A percentile compares a stretch with the other conserved stretches of the same genome.
phyloP scores from a whole-genome alignment of 257 asterid species.

The Jacaranda copaia region DNA sequence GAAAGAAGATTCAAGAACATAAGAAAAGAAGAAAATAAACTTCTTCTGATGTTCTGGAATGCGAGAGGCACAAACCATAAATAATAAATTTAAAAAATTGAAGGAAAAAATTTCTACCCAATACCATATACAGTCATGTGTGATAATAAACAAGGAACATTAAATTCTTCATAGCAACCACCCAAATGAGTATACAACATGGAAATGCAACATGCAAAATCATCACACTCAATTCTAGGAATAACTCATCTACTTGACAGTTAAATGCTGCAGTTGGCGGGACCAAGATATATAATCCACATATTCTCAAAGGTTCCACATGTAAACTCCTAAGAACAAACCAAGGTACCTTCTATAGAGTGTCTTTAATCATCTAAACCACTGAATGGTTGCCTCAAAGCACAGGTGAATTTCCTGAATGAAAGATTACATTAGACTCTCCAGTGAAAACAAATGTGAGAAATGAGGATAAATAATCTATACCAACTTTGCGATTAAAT shows the following conservation, averaged over 20 bases:
- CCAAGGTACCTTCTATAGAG: conserved; percentile 99
- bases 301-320: conserved; percentile 51
- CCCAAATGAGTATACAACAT: too few species aligned
- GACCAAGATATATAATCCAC: too few species aligned
- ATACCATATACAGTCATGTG: too few species aligned
- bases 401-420: conserved; percentile 83
- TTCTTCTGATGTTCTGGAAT: too few species aligned
- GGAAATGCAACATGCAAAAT: neutral
- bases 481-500: conserved; percentile 34
- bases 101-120: too few species aligned
- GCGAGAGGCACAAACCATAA: too few species aligned
- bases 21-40: too few species aligned
- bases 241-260: conserved; percentile 11
- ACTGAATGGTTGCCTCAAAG: conserved; percentile 92
- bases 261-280: conserved; percentile 29
- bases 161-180: neutral
- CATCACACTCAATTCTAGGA: neutral
- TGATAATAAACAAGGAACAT: too few species aligned
- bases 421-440: conserved; percentile 86
- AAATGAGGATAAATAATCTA: conserved; percentile 25
- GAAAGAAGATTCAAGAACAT: neutral
- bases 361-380: conserved; percentile 91
- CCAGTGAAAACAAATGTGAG: conserved; percentile 36
- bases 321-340: conserved; percentile 75
- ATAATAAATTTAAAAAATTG: too few species aligned